Conservation (phyloP, 441 rosid genomes). For the Macaranga tanarius region DNA sequence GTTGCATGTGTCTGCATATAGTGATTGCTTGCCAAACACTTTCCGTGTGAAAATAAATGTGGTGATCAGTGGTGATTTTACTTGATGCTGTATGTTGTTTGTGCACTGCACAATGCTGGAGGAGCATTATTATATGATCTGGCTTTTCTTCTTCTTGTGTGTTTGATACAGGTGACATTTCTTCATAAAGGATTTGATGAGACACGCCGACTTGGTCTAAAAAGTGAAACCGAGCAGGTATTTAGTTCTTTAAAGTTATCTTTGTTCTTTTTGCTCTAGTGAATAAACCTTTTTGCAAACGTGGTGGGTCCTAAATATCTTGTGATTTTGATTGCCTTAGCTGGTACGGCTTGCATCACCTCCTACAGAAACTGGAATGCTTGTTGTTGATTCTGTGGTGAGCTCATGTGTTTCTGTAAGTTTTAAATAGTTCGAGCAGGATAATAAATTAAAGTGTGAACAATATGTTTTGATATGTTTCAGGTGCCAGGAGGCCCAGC, state of each 20-base stretch:
- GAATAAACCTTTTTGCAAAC: background rate
- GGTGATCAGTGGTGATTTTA: background rate
- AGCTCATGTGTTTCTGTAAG: constrained; percentile 24
- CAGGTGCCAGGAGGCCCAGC: constrained; percentile 99
- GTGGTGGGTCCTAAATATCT: background rate
- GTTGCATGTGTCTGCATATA: background rate
- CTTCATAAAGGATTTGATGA: constrained; percentile 98
- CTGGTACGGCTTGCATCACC: constrained; percentile 27
- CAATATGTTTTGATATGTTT: constrained; percentile 19
- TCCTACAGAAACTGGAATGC: constrained; percentile 89
- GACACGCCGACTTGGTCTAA: constrained; percentile 92
- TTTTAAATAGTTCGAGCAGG: constrained; percentile 7
- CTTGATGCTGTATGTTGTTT: background rate
- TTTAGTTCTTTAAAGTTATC: constrained; percentile 12
- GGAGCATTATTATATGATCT: constrained; percentile 4
- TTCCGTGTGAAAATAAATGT: background rate
- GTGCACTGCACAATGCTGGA: background rate
- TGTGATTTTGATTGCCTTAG: constrained; percentile 14
- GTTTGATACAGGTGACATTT: constrained; percentile 59
- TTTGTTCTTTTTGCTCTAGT: background rate
- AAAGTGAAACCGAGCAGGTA: constrained; percentile 88
- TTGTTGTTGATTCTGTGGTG: constrained; percentile 91
- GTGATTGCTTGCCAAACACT: background rate
- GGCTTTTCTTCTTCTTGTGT: background rate
- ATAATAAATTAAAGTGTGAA: constrained; percentile 3